Conservation (phyloP, 2,329 filamentous ascomycete genomes). For the Apiospora arundinis region DNA sequence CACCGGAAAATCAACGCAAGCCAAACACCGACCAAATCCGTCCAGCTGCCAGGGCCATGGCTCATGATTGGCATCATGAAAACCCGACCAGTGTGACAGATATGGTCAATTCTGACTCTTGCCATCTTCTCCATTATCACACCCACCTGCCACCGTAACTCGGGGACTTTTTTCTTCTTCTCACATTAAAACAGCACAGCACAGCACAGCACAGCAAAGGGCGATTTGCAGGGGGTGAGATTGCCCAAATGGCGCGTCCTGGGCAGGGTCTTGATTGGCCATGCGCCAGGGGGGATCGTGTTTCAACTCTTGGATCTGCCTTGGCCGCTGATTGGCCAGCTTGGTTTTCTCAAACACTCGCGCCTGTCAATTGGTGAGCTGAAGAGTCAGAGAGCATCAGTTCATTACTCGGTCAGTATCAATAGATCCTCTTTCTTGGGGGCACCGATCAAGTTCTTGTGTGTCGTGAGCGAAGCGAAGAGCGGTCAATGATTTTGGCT, state of each 20-base stretch:
- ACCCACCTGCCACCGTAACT: not conserved
- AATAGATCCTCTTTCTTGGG: not conserved
- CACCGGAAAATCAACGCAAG: not conserved
- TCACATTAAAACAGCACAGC: not conserved
- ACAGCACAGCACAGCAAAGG: not conserved
- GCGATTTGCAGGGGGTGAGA: slow-evolving; percentile 13
- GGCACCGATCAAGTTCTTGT: not conserved
- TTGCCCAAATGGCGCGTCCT: slow-evolving; percentile 9
- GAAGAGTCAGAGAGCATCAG: slow-evolving; percentile 10
- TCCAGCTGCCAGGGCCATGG: not conserved
- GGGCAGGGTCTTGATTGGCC: slow-evolving; percentile 11
- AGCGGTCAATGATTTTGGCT: not conserved
- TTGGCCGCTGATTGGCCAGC: not conserved
- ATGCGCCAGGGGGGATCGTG: slow-evolving; percentile 10
- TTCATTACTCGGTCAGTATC: slow-evolving; percentile 13
- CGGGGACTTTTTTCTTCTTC: not conserved
- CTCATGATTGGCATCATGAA: slow-evolving; percentile 7
- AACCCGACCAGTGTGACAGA: slow-evolving; percentile 14
- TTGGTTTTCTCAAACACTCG: slow-evolving; percentile 20
- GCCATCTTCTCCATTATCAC: not conserved
- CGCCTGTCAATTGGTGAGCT: slow-evolving; percentile 19
- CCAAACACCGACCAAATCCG: not conserved
- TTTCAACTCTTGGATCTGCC: slow-evolving; percentile 20
- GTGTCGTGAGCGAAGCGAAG: not conserved
- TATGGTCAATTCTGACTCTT: not conserved